Conservation (phyloP, 495 filamentous ascomycete species). For the Xylaria flabelliformis region DNA sequence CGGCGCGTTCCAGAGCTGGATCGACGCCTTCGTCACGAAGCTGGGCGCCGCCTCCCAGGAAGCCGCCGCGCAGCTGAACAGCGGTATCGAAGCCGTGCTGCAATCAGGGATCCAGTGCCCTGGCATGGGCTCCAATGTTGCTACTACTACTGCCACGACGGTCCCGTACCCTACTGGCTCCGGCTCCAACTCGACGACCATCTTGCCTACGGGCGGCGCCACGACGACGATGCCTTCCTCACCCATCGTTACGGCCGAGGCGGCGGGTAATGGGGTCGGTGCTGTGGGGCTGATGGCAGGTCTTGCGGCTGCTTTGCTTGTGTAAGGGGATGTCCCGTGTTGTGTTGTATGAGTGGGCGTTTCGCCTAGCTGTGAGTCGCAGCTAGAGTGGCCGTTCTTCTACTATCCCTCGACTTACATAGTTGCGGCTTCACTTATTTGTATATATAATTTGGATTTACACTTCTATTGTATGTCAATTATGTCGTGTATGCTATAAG, state of each 20-base stretch:
- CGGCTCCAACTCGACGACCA: neutral
- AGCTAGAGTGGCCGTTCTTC: neutral
- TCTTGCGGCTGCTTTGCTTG: slow-evolving; percentile 3
- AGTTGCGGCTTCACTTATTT: neutral
- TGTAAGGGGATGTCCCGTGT: neutral
- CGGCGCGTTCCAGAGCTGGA: slow-evolving; percentile 1
- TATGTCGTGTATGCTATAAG: neutral
- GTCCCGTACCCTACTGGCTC: neutral
- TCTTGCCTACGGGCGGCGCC: slow-evolving; percentile 2
- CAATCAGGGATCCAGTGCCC: neutral
- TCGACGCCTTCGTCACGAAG: neutral
- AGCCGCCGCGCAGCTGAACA: neutral
- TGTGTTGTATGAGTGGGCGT: neutral
- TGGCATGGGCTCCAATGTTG: neutral
- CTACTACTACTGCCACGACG: slow-evolving; percentile 1
- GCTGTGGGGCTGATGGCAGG: neutral
- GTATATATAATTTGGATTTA: neutral
- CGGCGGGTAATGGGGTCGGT: neutral
- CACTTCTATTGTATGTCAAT: neutral
- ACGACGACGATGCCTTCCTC: neutral
- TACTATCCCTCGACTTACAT: neutral
- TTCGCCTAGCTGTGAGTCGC: neutral
- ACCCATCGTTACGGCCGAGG: neutral
- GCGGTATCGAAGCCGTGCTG: neutral
- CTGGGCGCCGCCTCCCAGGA: neutral